Base-by-base conservation (phyloP, 768 basidiomycete genomes). In the Coprinellus micaceus region DNA sequence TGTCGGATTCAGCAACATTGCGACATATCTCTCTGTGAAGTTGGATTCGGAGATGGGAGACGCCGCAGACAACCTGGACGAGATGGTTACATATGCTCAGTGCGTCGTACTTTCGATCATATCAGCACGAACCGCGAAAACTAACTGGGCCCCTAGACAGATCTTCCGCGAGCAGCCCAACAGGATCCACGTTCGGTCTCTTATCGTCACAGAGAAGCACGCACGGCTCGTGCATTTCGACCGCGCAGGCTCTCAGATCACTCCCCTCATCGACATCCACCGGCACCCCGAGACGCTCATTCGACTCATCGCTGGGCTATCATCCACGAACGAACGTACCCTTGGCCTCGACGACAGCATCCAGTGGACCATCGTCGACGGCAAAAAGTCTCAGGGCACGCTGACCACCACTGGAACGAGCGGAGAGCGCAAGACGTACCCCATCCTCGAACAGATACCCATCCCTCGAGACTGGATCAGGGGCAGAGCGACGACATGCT, bases 221-320 rank as follows among this genome's bases (percentile, higher is more conserved):
- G 28, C 25, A 12, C 43, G 44, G 12, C 33, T 54, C 4, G 29
- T 54, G 19, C 53, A 54, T 47, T 54, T 46, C 28, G 53, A 54
- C 29, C 43, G 45, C 1, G 24, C 24, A 22, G 53, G 53, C 21
- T 12, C 45, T n/a, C 24, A 46, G 10, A 30, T 45, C 22, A 6
- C 53, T 25, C 19, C n/a, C 7, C 44, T 24, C 5, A n/a, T 54
- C 45, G 29, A 54, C 43, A 15, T 29, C 25, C 43, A 54, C n/a
- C 13, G 17, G 15, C 19, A 46, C 19, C 28, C 53, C 1, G 33
- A 6, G 7, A 12, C 21, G 19, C 46, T 54, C 33, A 28, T 54
- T 21, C 43, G 53, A 3, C 6, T 33, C 28, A 30, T 54, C n/a
- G 41, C 46, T 7, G 44, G 28, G 4, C 43, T 54, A 15, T 25